Evolutionary conservation across 2,329 filamentous ascomycete species (phyloP), one percentile per base, ranked within the genome.

Genomic region (Trichoderma gracile): DNA sequence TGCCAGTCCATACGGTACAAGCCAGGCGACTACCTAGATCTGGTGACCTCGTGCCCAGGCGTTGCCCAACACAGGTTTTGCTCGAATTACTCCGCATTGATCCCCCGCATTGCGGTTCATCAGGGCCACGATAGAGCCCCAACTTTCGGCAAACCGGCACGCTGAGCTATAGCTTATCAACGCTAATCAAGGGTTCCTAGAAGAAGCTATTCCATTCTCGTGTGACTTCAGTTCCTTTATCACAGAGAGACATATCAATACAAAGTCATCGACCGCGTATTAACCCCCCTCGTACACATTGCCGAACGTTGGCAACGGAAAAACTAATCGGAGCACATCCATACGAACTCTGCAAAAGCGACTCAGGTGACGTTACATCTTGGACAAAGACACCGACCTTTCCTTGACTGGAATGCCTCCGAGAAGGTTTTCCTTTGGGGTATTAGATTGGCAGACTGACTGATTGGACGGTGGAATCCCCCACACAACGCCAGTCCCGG

Each of bases 301-400:
- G 17, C 38, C 25, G 33, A 17, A 17, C 21, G 10, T 19, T 38
- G 38, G 57, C 27, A 23, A 52, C 57, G 23, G 57, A 52, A 49
- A 45, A 43, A 43, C 21, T 33, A 19, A 50, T 30, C 21, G 23
- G 21, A 52, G 33, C 50, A 60, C 56, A 30, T 38, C 27, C 49
- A 23, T 55, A 52, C 49, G 15, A 19, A 8, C 15, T 50, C 17
- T 30, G 3, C 40, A 52, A 23, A 52, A 10, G n/a, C 38, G 30
- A 25, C 57, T 60, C 57, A 52, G 33, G 57, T 60, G 57, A 60
- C 57, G 57, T 60, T 60, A 60, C 57, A 60, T 57, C 25, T 7
- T 60, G n/a, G n/a, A 52, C 25, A 10, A 12, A 10, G 10, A 30
- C 23, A 7, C 33, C n/a, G 14, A 43, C 30, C 27, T 52, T 52